Evolutionary conservation across 164 flowering plant genomes (phyloP).

Genomic region (Stephania cephalantha): DNA sequence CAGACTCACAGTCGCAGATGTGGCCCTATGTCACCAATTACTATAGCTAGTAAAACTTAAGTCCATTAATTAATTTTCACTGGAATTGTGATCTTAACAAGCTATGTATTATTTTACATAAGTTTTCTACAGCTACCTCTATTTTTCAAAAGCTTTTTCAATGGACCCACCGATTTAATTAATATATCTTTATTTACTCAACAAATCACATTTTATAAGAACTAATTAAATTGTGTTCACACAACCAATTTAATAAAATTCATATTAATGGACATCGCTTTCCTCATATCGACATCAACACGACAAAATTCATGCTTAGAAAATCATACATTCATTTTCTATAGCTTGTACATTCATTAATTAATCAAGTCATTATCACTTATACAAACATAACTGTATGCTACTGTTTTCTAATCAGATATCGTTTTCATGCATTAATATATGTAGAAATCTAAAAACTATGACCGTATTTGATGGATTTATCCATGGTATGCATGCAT

Average conservation of each 20-base stretch:
- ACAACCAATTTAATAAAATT: not conserved
- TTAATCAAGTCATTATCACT: not conserved
- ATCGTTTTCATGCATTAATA: constrained; percentile 9
- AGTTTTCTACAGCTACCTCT: constrained; percentile 10
- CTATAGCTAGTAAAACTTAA: too few species aligned
- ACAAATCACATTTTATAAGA: not conserved
- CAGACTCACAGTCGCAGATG: too few species aligned
- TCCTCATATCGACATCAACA: constrained; percentile 13
- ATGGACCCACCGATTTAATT: constrained; percentile 19
- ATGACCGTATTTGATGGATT: constrained; percentile 12
- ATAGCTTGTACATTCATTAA: not conserved
- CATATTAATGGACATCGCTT: constrained; percentile 1
- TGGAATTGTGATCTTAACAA: too few species aligned
- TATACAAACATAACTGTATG: not conserved
- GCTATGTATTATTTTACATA: too few species aligned
- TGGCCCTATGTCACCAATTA: too few species aligned
- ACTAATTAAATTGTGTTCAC: not conserved
- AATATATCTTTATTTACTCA: not conserved
- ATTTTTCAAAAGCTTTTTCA: constrained; percentile 18
- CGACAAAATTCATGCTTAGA: constrained; percentile 11
- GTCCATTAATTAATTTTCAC: too few species aligned
- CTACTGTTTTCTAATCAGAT: not conserved
- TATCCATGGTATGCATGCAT: not conserved
- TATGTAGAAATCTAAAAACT: not conserved
- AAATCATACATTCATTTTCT: not conserved